Conservation (phyloP, 176 grass and related monocot species). For the Chrysopogon serrulatus region DNA sequence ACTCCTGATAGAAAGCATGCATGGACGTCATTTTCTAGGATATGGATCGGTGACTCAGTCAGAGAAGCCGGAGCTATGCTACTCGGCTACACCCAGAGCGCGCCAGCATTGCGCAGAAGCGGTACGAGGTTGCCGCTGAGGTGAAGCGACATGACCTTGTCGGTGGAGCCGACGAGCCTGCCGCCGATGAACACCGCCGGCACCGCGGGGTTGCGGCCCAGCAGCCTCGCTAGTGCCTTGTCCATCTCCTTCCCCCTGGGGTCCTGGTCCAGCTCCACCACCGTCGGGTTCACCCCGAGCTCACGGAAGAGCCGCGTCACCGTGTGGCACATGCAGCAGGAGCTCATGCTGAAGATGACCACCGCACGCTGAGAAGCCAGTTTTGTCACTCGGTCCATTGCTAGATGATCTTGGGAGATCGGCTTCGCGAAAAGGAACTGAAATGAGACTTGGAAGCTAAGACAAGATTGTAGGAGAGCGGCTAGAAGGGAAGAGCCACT, state of each 20-base stretch:
- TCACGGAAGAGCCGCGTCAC: constrained; percentile 49
- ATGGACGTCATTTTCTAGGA: no score
- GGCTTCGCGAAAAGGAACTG: neutral
- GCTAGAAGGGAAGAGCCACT: neutral
- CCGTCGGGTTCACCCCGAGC: constrained; percentile 47
- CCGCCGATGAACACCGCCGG: constrained; percentile 50
- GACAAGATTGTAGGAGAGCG: neutral
- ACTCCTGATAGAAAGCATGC: no score
- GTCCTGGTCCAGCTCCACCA: constrained; percentile 45
- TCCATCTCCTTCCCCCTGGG: constrained; percentile 43
- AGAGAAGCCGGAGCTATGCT: neutral
- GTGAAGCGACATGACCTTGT: constrained; percentile 53
- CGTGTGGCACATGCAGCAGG: constrained; percentile 88
- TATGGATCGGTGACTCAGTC: no score
- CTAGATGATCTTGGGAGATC: neutral
- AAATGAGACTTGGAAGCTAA: neutral
- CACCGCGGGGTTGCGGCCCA: constrained; percentile 41
- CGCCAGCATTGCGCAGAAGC: constrained; percentile 42
- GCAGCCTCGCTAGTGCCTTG: constrained; percentile 35
- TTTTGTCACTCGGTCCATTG: constrained; percentile 57
- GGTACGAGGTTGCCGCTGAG: constrained; percentile 39
- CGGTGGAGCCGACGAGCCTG: constrained; percentile 38
- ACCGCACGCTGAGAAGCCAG: constrained; percentile 65
- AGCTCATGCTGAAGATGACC: constrained; percentile 78
- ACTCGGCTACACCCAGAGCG: constrained; percentile 29